Base-by-base conservation (phyloP, 2,329 filamentous ascomycete species). In the Cladosporium austrohemisphaericum region DNA sequence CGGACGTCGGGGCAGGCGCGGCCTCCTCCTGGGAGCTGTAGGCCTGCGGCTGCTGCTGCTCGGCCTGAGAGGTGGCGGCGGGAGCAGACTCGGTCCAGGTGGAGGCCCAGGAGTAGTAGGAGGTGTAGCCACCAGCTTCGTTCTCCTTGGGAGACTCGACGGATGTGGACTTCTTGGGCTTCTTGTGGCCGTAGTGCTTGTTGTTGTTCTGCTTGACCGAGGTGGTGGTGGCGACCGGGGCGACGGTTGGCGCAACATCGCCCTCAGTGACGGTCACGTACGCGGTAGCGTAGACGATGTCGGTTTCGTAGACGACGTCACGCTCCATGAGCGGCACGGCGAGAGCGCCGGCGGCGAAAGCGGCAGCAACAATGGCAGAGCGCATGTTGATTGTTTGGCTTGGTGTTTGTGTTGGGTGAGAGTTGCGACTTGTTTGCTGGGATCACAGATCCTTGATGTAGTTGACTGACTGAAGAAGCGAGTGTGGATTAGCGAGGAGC, bases 271-370 rank as follows among this genome's bases (percentile, higher is more conserved):
- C 61, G 48, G 65, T 68, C 50, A 69, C 63, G 46, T 64, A 48
- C 36, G 66, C 50, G 49, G 64, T 67, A 46, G 57, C 59, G 51
- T 63, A 64, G 44, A 60, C 58, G 29, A 64, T 48, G 19, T 67
- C 61, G 43, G 58, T 50, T 26, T 64, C 54, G 47, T 53, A 57
- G 31, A 60, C 58, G 33, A 63, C 52, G 36, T 58, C 60, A 44
- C 57, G 58, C 49, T 63, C 56, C 26, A 58, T 51, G 40, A 57
- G 57, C 7, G 68, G 68, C 23, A 63, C 56, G 50, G 67, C 66
- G 41, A 69, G 49, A 37, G 60, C 66, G 49, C 60, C 59, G 48
- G 61, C 65, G 49, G 61, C 67, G 45, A 71, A 60, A 49, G 65
- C 65, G 29, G 64, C 66, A 47, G 64, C 51, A 52, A 64, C 50